These are phyloP conservation scores for Sabuloglossum arenarium DNA, from an alignment of 495 filamentous ascomycete species.

Conservation along the genomic window DNA sequence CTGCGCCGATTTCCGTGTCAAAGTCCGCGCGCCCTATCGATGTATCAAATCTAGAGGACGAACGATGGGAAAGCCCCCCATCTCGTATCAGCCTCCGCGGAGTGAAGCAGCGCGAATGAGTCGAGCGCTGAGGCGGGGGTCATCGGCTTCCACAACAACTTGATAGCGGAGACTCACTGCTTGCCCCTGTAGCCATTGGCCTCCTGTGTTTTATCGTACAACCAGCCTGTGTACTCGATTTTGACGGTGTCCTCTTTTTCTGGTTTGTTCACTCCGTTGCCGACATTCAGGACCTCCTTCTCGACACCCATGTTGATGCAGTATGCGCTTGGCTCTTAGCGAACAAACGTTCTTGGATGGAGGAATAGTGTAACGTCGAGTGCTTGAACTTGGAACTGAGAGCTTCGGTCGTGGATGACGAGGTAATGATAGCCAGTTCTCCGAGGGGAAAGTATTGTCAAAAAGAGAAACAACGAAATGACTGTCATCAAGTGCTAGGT, in stretches of 20 bases:
- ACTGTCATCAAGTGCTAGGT: neutral
- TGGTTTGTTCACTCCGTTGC: constrained; percentile 35
- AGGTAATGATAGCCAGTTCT: neutral
- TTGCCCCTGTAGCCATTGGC: constrained; percentile 26
- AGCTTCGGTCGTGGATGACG: neutral
- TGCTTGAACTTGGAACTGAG: neutral
- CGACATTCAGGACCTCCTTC: constrained; percentile 21
- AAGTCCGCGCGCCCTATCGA: constrained; percentile 47
- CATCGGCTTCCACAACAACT: neutral
- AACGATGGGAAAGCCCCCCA: neutral
- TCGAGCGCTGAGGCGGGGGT: neutral
- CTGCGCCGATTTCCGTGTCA: constrained; percentile 44
- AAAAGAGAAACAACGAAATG: neutral
- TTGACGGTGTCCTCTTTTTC: constrained; percentile 40
- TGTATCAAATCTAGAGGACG: constrained; percentile 50
- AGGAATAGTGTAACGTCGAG: neutral
- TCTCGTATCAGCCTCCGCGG: neutral
- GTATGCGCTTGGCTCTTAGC: neutral
- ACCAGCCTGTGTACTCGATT: constrained; percentile 69
- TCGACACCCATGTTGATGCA: constrained; percentile 16
- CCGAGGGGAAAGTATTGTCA: neutral
- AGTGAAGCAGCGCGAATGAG: neutral
- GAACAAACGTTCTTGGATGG: neutral
- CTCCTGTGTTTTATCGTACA: constrained; percentile 35
- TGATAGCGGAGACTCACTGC: constrained; percentile 19